Conservation (phyloP, 441 rosid species). For the Rhodomyrtus psidioides region DNA sequence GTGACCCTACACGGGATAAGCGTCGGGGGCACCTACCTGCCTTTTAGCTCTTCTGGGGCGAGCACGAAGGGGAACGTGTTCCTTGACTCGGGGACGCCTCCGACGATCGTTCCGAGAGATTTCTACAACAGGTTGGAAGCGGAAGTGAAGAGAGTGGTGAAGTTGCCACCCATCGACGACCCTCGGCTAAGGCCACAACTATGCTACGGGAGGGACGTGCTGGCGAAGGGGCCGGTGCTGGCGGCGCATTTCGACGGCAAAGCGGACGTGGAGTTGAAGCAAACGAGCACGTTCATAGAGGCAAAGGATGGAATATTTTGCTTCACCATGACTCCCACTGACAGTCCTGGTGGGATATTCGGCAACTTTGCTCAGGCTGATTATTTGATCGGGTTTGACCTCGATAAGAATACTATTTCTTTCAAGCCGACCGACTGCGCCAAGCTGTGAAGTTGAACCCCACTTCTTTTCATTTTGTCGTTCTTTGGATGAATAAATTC, state of each 20-base stretch:
- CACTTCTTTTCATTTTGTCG: neutral
- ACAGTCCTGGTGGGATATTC: slow-evolving; percentile 18
- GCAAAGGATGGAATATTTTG: slow-evolving; percentile 35
- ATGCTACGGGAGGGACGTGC: neutral
- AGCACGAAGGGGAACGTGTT: neutral
- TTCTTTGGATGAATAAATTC: neutral
- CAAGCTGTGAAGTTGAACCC: neutral
- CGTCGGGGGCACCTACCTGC: neutral
- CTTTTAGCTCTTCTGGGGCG: neutral
- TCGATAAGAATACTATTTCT: slow-evolving; percentile 27
- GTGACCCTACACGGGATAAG: neutral
- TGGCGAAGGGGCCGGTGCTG: neutral
- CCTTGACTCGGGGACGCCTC: slow-evolving; percentile 4
- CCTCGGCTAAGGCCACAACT: neutral
- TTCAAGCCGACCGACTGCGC: slow-evolving; percentile 49
- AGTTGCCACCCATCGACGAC: neutral
- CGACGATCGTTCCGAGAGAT: slow-evolving; percentile 1
- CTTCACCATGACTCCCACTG: slow-evolving; percentile 33
- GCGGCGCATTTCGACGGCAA: neutral
- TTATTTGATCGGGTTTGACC: slow-evolving; percentile 47
- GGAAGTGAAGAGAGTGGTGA: neutral
- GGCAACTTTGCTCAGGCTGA: slow-evolving; percentile 56
- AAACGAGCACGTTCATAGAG: slow-evolving; percentile 26
- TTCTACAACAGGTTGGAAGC: neutral
- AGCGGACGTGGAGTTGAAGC: slow-evolving; percentile 20